Evolutionary conservation across 139 green algal species (phyloP).

Genomic region (Pedinophyceae sp.): DNA sequence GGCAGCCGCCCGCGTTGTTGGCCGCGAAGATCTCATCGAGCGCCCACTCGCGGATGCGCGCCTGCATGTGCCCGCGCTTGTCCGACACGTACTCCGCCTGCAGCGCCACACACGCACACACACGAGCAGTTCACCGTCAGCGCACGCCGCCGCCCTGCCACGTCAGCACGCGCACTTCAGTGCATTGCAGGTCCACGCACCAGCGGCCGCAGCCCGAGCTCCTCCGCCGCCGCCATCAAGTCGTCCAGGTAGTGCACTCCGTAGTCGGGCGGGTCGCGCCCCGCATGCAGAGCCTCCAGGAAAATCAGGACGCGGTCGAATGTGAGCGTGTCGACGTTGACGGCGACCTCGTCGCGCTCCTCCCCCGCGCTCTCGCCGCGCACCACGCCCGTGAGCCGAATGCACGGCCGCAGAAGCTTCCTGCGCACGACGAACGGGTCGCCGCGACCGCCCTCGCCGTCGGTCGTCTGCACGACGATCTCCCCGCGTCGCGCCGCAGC

Average conservation of each 20-base stretch:
- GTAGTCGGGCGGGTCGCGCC: conserved; percentile 18
- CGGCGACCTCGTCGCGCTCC: background rate
- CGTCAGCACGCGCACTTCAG: background rate
- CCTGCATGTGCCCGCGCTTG: conserved; percentile 11
- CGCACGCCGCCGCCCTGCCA: too few species aligned
- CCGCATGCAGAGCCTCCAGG: conserved; percentile 28
- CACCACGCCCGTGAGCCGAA: conserved; percentile 27
- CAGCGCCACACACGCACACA: background rate
- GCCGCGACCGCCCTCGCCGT: conserved; percentile 22
- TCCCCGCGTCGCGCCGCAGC: conserved; percentile 11
- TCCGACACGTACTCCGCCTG: conserved; percentile 3
- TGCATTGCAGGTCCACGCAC: background rate
- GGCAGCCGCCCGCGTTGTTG: conserved; percentile 26
- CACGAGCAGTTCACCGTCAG: background rate
- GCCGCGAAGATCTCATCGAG: conserved; percentile 26
- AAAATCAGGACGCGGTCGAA: conserved; percentile 58
- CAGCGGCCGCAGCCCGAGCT: conserved; percentile 22
- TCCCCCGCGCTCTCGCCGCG: background rate
- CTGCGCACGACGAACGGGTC: conserved; percentile 38
- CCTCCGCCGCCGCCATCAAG: conserved; percentile 18
- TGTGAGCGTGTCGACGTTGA: conserved; percentile 38
- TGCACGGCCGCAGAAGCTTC: conserved; percentile 44
- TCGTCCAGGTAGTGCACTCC: conserved; percentile 22
- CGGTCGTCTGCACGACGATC: conserved; percentile 23
- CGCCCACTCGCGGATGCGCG: conserved; percentile 19